Conservation (phyloP, 768 basidiomycete species). For the Filobasidium wieringae region DNA sequence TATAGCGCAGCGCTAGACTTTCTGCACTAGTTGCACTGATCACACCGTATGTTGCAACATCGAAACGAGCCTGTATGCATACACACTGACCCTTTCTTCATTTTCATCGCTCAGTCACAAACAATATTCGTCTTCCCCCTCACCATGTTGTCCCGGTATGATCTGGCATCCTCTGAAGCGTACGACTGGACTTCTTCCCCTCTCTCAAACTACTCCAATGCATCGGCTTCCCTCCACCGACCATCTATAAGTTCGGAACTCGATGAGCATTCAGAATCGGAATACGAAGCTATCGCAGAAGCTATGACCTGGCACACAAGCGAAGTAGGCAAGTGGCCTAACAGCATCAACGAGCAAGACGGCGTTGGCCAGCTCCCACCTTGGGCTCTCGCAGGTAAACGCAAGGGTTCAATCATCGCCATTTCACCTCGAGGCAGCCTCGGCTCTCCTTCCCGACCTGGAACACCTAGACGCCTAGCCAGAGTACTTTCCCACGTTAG, state of each 20-base stretch:
- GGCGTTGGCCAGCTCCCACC: background rate
- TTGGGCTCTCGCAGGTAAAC: background rate
- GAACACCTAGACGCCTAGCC: background rate
- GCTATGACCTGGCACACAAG: background rate
- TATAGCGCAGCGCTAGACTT: too few species aligned
- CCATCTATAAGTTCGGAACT: background rate
- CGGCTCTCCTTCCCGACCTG: background rate
- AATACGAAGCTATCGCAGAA: background rate
- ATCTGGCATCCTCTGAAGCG: background rate
- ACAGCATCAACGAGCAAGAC: background rate
- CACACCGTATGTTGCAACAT: too few species aligned
- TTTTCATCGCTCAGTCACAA: too few species aligned
- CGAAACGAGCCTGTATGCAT: too few species aligned
- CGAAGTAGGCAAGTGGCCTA: background rate
- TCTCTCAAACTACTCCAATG: background rate
- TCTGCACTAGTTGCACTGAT: too few species aligned
- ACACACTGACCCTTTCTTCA: too few species aligned
- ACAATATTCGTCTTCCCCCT: too few species aligned
- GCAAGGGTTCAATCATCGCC: constrained; percentile 23
- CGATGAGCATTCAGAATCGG: background rate
- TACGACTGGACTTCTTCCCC: background rate
- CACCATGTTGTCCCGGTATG: background rate
- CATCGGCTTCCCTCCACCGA: background rate
- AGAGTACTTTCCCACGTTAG: background rate
- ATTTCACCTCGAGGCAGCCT: constrained; percentile 24